Evolutionary conservation across 164 flowering plant species (phyloP).

Genomic region (Umbellularia californica): DNA sequence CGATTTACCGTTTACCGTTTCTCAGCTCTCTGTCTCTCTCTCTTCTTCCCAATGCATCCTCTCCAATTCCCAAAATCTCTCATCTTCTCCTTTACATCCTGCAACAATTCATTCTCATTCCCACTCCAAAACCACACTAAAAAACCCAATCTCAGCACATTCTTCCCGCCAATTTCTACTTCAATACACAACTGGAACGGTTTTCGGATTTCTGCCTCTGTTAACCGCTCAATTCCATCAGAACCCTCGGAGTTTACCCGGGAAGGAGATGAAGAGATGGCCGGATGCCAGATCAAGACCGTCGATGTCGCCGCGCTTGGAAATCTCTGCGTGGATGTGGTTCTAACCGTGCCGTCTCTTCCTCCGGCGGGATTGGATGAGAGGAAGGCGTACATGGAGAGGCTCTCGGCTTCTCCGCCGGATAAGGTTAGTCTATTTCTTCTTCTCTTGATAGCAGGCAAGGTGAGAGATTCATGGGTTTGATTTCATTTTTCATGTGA

Average conservation of each 20-base stretch:
- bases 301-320: slow-evolving; percentile 78
- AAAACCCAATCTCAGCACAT: slow-evolving; percentile 17
- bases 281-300: slow-evolving; percentile 25
- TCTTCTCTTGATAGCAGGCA: neutral
- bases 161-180: slow-evolving; percentile 15
- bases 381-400: slow-evolving; percentile 68
- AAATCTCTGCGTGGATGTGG: slow-evolving; percentile 88
- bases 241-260: slow-evolving; percentile 3
- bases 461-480: too few species aligned
- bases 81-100: neutral
- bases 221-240: neutral
- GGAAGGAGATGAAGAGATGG: slow-evolving; percentile 14
- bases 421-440: slow-evolving; percentile 38
- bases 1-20: too few species aligned
- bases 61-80: slow-evolving; percentile 20
- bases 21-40: neutral
- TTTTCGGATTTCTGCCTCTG: slow-evolving; percentile 16
- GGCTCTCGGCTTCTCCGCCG: slow-evolving; percentile 64
- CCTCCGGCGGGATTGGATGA: slow-evolving; percentile 57
- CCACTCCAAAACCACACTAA: slow-evolving; percentile 2
- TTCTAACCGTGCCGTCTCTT: slow-evolving; percentile 70
- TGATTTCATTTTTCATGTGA: too few species aligned
- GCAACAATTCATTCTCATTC: neutral
- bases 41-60: neutral
- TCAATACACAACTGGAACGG: slow-evolving; percentile 25